phyloP scores from a whole-genome alignment of 2,329 filamentous ascomycete species.

The Scytalidium sp. region DNA sequence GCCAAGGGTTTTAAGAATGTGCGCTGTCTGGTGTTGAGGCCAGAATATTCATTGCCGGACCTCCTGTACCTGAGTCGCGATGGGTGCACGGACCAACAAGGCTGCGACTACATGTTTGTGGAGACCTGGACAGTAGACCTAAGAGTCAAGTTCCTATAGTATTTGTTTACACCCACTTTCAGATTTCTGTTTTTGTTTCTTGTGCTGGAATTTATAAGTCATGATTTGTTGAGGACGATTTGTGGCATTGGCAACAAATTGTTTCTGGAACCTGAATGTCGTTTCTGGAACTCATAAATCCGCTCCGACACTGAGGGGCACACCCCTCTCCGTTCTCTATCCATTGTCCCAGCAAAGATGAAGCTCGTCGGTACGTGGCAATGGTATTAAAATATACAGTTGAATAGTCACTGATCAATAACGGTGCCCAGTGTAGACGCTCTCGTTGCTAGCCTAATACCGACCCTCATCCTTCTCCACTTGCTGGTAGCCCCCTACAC shows the following conservation, averaged over 20 bases:
- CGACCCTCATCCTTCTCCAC: constrained; percentile 63
- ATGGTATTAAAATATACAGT: not conserved
- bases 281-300: not conserved
- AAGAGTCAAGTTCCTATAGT: not conserved
- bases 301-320: not conserved
- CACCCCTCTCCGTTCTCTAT: too few relatives aligned
- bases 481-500: constrained; percentile 79
- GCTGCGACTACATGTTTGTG: not conserved
- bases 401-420: not conserved
- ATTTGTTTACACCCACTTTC: not conserved
- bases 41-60: constrained; percentile 4
- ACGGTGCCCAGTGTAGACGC: constrained; percentile 41
- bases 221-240: not conserved
- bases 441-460: constrained; percentile 54
- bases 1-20: not conserved
- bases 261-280: not conserved
- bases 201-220: not conserved
- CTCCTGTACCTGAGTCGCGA: constrained; percentile 7
- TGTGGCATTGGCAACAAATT: not conserved
- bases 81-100: constrained; percentile 13
- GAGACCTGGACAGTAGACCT: not conserved
- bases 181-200: not conserved
- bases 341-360: constrained; percentile 19
- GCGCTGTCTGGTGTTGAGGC: constrained; percentile 2
- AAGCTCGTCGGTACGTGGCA: constrained; percentile 17